These are phyloP conservation scores for Aristolochia fimbriata DNA, from an alignment of 164 flowering plant species.

Conservation along the genomic window DNA sequence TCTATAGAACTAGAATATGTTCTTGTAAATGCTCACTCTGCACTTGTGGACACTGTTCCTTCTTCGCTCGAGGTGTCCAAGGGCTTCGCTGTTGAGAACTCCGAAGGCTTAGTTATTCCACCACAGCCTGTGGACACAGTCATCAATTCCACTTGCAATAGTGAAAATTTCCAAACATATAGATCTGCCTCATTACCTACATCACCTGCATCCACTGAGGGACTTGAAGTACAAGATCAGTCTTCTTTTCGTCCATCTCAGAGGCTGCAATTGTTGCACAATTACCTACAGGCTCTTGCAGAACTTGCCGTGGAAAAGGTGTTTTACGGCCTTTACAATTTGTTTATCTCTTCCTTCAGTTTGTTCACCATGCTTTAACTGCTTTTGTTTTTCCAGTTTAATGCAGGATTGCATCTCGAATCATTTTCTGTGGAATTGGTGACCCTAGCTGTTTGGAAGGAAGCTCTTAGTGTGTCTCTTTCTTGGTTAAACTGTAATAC, in stretches of 20 bases:
- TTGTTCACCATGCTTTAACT: background rate
- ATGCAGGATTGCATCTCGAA: constrained; percentile 28
- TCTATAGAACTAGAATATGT: constrained; percentile 50
- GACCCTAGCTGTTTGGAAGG: constrained; percentile 42
- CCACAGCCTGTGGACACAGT: constrained; percentile 11
- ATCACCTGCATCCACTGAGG: constrained; percentile 13
- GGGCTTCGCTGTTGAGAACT: constrained; percentile 11
- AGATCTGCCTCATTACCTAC: constrained; percentile 13
- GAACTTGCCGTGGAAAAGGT: constrained; percentile 39
- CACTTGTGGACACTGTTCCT: constrained; percentile 29
- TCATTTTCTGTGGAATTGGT: constrained; percentile 43
- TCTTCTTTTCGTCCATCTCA: constrained; percentile 31
- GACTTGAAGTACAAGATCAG: constrained; percentile 20
- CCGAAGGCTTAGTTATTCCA: constrained; percentile 3
- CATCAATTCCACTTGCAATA: constrained; percentile 11
- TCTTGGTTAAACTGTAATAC: constrained; percentile 22
- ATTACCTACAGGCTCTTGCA: constrained; percentile 28
- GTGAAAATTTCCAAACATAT: constrained; percentile 9
- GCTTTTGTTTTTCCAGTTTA: constrained; percentile 23
- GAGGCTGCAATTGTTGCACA: constrained; percentile 29
- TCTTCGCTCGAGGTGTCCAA: constrained; percentile 32
- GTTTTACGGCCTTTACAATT: background rate
- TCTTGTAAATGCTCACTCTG: constrained; percentile 32
- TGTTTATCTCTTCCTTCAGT: background rate
- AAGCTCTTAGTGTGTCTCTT: constrained; percentile 24